Base-by-base conservation (phyloP, 495 filamentous ascomycete genomes). In the Hyaloscypha finlandica region DNA sequence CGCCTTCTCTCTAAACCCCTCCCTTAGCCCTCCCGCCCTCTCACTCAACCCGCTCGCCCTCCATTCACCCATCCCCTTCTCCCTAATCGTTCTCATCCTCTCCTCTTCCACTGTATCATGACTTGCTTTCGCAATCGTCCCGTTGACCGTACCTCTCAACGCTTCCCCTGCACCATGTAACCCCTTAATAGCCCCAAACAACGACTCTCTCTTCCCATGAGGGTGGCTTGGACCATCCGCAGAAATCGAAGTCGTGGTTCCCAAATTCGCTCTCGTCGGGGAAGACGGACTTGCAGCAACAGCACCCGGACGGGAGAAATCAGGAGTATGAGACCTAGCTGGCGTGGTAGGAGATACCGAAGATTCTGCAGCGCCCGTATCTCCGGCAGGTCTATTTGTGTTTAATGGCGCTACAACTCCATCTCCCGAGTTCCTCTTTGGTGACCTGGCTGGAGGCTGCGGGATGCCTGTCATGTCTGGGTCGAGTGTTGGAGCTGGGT, bases 81-180 rank as follows among this genome's bases (percentile, higher is more conserved):
- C 61, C 37, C 57, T 31, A 6, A 71, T n/a, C 0, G 37, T 48
- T 42, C 57, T 64, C 69, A 64, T 64, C n/a, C 69, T 42, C 54
- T 67, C 69, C 32, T 65, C 65, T 29, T 71, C 69, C 29, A 55
- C 65, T 0, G 30, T 35, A 42, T 71, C 61, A 58, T 68, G 69
- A 31, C 58, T 65, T 2, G 31, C 54, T 4, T 59, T 33, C n/a
- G 65, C 69, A 33, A 71, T 67, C 19, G 19, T 57, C 35, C 25
- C 39, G 48, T 71, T 68, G 5, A 71, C 37, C 6, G 54, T 48
- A 8, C 69, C 69, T 37, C 69, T 5, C n/a, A 71, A 12, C 22
- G 58, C 69, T 25, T 71, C 69, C 9, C 65, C 48, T 5, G 69
- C 69, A 37, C 69, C 68, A 20, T 55, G 63, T 0, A 70, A 20